Base-by-base conservation (phyloP, 2,329 filamentous ascomycete species). In the Ophidiomyces ophidiicola region DNA sequence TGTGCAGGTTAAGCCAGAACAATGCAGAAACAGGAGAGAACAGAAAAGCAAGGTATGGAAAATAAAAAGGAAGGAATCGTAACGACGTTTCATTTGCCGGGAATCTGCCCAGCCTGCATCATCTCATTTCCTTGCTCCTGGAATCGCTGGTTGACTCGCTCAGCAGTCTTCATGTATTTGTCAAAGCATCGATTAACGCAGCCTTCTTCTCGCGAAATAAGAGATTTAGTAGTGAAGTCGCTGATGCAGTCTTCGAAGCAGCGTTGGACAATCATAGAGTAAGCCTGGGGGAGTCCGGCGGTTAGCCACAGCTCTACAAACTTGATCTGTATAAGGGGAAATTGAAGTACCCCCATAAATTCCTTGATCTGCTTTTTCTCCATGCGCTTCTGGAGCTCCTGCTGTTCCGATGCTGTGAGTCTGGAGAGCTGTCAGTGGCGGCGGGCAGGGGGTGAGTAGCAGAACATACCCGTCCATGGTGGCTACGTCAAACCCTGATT, bases 281-380 rank as follows among this genome's bases (percentile, higher is more conserved):
- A 80, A 69, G 78, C 78, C 76, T 80, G 49, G 8, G 33, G 11
- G 26, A 44, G 45, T 37, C 48, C 43, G 39, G 41, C 24, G 29
- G 18, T 36, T 39, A 30, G 17, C 19, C 25, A 46, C 33, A 46
- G 44, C 32, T 36, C 14, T 6, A 8, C 12, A 18, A 24, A 26
- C 4, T 26, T 18, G 38, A 10, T 15, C n/a, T n/a, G n/a, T n/a
- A n/a, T n/a, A n/a, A 36, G 36, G 37, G 32, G 44, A 41, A 25
- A 41, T 14, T 6, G 11, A 71, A 84, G 53, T 73, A 96, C 90
- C 55, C 77, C 82, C 80, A 96, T 94, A 61, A 98, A 96, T 61
- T 96, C 88, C 70, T 94, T 94, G 73, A 98, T 84, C 68, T 98
- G 90, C 68, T 90, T 92, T 68, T 83, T 82, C 71, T 96, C 86